Percentiles rank a stretch among this genome's conserved stretches.
Evolutionary conservation across 495 filamentous ascomycete species (phyloP).

Genomic region (Xylaria scruposa): DNA sequence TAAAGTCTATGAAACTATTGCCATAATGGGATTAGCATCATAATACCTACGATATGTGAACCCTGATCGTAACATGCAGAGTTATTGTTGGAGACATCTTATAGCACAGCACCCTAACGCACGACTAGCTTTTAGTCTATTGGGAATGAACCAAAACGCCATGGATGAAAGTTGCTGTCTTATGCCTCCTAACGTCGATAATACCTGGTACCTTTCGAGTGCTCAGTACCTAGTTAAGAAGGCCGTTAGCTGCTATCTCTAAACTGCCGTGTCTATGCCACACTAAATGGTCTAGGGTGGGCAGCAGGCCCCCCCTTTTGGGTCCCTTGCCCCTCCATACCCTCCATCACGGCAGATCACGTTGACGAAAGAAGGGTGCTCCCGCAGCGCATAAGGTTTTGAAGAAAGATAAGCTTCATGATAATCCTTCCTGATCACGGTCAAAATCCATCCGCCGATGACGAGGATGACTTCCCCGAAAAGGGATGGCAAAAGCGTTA

Average conservation of each 20-base stretch:
- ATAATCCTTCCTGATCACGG: slow-evolving; percentile 21
- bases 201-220: not conserved
- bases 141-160: slow-evolving; percentile 12
- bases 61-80: slow-evolving; percentile 3
- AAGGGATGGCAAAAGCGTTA: not conserved
- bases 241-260: slow-evolving; percentile 30
- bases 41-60: slow-evolving; percentile 1
- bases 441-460: slow-evolving; percentile 19
- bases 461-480: slow-evolving; percentile 22
- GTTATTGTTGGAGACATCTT: slow-evolving; percentile 15
- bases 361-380: slow-evolving; percentile 32
- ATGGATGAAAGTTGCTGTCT: slow-evolving; percentile 2
- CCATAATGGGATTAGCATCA: not conserved
- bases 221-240: slow-evolving; percentile 35
- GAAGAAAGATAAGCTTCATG: slow-evolving; percentile 17
- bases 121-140: slow-evolving; percentile 24
- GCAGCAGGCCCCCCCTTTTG: slow-evolving; percentile 24
- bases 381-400: slow-evolving; percentile 29
- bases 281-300: slow-evolving; percentile 25
- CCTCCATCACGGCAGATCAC: slow-evolving; percentile 32
- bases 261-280: slow-evolving; percentile 31
- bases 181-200: slow-evolving; percentile 20
- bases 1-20: not conserved
- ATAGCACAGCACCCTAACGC: not conserved
- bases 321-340: slow-evolving; percentile 18